Conservation (phyloP, 768 basidiomycete genomes). For the Pleurotus ostreatus region DNA sequence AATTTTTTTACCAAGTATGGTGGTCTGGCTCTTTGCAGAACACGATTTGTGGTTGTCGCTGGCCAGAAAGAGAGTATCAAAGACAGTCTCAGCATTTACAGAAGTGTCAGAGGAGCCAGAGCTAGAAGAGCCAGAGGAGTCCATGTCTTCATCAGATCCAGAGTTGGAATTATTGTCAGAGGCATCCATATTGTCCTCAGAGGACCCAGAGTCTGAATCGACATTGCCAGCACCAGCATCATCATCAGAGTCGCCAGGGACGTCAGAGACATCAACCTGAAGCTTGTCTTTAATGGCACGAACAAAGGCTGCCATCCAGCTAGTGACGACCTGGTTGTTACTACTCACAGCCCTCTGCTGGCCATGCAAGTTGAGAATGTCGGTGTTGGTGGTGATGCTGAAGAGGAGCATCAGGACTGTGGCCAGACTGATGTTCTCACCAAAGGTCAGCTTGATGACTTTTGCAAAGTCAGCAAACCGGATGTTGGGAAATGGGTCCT, state of each 20-base stretch:
- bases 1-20: neutral
- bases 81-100: too few relatives aligned
- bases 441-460: neutral
- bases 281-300: neutral
- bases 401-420: conserved; percentile 2
- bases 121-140: neutral
- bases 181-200: neutral
- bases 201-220: neutral
- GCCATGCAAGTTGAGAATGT: conserved; percentile 4
- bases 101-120: too few relatives aligned
- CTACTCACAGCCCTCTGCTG: neutral
- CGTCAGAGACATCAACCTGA: neutral
- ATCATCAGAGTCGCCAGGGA: neutral
- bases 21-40: neutral
- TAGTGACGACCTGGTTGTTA: neutral
- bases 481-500: conserved; percentile 4
- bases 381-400: neutral
- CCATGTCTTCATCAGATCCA: neutral
- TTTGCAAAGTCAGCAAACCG: neutral
- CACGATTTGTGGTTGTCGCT: too few relatives aligned
- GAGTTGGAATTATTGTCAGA: neutral
- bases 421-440: neutral
- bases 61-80: too few relatives aligned
- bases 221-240: too few relatives aligned
- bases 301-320: neutral